Conservation (phyloP, 345 rosid genomes). For the Dipteronia sinensis region DNA sequence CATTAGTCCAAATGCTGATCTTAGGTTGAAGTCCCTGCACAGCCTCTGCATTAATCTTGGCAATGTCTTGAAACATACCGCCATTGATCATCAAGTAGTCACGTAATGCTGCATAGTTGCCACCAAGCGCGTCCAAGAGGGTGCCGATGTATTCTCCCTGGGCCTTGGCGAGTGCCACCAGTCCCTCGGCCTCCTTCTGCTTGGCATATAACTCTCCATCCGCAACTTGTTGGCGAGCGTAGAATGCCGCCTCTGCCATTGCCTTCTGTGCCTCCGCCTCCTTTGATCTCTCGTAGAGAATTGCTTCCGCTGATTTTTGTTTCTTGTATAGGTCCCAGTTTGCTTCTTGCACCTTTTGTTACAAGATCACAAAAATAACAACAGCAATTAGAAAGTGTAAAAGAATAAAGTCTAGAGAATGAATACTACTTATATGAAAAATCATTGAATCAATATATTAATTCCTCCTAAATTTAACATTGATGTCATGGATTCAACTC, state of each 20-base stretch:
- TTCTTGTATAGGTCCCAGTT: slow-evolving; percentile 69
- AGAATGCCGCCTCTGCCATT: slow-evolving; percentile 58
- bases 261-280: slow-evolving; percentile 69
- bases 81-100: slow-evolving; percentile 65
- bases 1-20: slow-evolving; percentile 73
- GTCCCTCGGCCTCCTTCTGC: slow-evolving; percentile 71
- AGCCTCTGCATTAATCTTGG: slow-evolving; percentile 58
- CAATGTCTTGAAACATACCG: slow-evolving; percentile 57
- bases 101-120: slow-evolving; percentile 54
- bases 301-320: slow-evolving; percentile 69
- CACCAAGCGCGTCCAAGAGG: slow-evolving; percentile 52
- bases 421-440: neutral
- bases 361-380: neutral
- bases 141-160: slow-evolving; percentile 61
- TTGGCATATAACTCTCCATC: slow-evolving; percentile 48
- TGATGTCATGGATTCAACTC: too few relatives aligned
- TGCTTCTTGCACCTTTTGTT: slow-evolving; percentile 60
- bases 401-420: neutral
- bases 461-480: too few relatives aligned
- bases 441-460: too few relatives aligned
- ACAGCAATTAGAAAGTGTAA: neutral
- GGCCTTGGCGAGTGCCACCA: slow-evolving; percentile 56
- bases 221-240: slow-evolving; percentile 40
- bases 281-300: slow-evolving; percentile 52
- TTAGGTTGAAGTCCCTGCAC: slow-evolving; percentile 63